A percentile compares a stretch with the other conserved stretches of the same genome.
Evolutionary conservation across 106 monocot species (phyloP).

Genomic region (Dioscorea alata): DNA sequence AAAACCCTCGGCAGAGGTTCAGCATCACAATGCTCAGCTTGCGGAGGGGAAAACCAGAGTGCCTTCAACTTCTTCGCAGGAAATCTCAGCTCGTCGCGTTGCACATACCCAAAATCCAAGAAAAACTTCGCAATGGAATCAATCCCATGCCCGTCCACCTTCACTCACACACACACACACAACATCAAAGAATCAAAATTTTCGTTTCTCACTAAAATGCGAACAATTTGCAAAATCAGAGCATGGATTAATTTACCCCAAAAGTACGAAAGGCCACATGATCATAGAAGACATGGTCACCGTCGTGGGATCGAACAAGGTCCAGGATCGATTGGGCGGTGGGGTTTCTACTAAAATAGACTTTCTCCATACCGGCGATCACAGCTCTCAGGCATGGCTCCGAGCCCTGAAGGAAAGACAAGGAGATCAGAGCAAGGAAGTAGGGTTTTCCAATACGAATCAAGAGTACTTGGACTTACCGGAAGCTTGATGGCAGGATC

Average conservation of each 20-base stretch:
- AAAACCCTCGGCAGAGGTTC: conserved; percentile 90
- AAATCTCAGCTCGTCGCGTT: conserved; percentile 82
- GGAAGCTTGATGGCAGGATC: neutral
- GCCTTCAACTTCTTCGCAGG: conserved; percentile 90
- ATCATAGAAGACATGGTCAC: conserved; percentile 71
- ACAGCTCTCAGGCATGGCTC: conserved; percentile 56
- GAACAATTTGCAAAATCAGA: no score
- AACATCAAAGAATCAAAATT: neutral
- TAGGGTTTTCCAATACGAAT: neutral
- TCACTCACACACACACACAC: conserved; percentile 4
- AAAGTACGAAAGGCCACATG: conserved; percentile 96
- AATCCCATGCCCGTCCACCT: conserved; percentile 91
- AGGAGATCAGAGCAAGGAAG: neutral
- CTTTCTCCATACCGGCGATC: conserved; percentile 75
- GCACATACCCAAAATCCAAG: conserved; percentile 77
- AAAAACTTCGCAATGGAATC: conserved; percentile 82
- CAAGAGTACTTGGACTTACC: neutral
- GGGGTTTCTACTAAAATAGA: conserved; percentile 73
- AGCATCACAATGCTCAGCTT: conserved; percentile 7
- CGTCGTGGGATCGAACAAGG: conserved; percentile 53
- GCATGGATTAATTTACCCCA: conserved; percentile 41
- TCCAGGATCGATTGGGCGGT: conserved; percentile 80
- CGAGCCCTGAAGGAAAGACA: conserved; percentile 23
- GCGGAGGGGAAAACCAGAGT: conserved; percentile 89
- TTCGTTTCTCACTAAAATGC: no score